Conservation (phyloP, 75 land plant species). For the Cupressus sempervirens region DNA sequence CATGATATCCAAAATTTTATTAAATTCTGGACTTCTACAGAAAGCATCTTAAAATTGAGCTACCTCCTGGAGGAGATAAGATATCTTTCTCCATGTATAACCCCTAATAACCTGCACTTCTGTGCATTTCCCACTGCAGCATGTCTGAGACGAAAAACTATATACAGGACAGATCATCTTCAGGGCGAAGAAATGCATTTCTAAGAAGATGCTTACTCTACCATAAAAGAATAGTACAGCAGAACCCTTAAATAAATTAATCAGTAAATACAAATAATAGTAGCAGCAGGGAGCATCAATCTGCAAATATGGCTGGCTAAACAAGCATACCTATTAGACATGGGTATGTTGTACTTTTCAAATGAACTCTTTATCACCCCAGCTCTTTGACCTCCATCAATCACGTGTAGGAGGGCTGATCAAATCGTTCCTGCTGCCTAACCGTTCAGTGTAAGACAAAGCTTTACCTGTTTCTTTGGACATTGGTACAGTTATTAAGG, state of each 20-base stretch:
- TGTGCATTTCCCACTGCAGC: conserved; percentile 8
- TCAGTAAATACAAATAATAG: neutral
- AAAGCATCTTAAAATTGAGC: neutral
- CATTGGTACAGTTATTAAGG: neutral
- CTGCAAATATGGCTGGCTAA: conserved; percentile 9
- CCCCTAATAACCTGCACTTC: conserved; percentile 7
- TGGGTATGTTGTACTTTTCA: conserved; percentile 1
- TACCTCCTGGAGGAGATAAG: neutral
- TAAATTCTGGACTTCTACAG: neutral
- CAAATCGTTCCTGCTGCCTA: conserved; percentile 15
- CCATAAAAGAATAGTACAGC: conserved; percentile 1
- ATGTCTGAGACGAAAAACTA: neutral
- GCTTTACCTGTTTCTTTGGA: conserved; percentile 4
- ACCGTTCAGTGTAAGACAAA: conserved; percentile 11
- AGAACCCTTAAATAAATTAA: conserved; percentile 2
- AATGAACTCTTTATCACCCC: neutral
- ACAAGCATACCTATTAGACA: neutral
- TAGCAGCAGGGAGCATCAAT: neutral
- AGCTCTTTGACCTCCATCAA: neutral
- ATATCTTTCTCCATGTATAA: neutral
- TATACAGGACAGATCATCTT: conserved; percentile 3
- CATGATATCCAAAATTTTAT: neutral
- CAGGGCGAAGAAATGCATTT: neutral
- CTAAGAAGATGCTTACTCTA: neutral
- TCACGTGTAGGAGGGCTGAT: conserved; percentile 13